These are phyloP conservation scores for Talaromyces sp. DNA, from an alignment of 2,329 filamentous ascomycete species.

Conservation along the genomic window DNA sequence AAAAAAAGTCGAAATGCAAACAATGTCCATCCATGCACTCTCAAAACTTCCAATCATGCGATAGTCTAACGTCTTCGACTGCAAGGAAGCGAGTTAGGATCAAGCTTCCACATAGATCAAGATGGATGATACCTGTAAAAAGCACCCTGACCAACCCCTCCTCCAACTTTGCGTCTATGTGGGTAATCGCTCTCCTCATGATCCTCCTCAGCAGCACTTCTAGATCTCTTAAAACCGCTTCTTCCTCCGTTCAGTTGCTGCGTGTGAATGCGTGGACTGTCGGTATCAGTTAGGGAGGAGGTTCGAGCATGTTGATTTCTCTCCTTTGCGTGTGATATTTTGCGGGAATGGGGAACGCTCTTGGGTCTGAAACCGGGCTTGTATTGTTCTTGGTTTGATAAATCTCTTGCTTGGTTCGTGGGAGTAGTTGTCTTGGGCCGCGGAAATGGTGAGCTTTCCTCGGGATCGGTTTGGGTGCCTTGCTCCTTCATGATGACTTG, in stretches of 20 bases:
- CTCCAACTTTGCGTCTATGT: conserved; percentile 1
- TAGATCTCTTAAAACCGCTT: conserved; percentile 10
- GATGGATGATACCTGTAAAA: conserved; percentile 12
- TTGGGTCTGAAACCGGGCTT: not conserved
- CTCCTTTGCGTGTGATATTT: not conserved
- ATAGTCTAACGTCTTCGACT: not conserved
- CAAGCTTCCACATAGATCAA: not conserved
- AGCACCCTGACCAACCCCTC: not conserved
- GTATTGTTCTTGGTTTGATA: not conserved
- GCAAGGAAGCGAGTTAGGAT: not conserved
- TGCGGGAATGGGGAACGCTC: not conserved
- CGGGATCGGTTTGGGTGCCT: conserved; percentile 15
- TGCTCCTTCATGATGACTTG: conserved; percentile 19
- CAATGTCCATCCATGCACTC: not conserved
- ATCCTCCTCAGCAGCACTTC: conserved; percentile 12
- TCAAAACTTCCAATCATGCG: not conserved
- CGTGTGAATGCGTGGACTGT: not conserved
- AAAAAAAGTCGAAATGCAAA: too few species aligned
- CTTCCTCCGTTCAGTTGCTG: not conserved
- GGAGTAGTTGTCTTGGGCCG: not conserved
- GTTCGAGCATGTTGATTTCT: conserved; percentile 4
- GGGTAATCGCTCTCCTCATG: not conserved
- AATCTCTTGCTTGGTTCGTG: not conserved
- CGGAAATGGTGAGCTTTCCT: not conserved
- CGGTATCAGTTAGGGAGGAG: conserved; percentile 11